Evolutionary conservation across 148 eudicot genomes (phyloP), one percentile per base, ranked within the genome.

Genomic region (Vaccinium vitisidaea): DNA sequence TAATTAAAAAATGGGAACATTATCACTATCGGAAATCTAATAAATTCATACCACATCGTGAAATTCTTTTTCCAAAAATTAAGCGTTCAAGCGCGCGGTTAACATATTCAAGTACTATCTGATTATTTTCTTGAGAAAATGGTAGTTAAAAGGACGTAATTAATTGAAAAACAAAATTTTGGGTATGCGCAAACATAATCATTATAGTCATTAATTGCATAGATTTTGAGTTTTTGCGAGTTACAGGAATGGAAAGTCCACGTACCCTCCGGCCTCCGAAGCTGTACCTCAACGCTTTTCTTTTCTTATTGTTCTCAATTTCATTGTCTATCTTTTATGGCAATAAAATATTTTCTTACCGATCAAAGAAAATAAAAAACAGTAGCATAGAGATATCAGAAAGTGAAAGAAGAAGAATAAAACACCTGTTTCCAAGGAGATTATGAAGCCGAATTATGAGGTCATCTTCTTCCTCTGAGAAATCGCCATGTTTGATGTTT

Each of bases 371-470:
- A 67, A 70, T n/a, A 70, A 70, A 30, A 30, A 25, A 25, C 43
- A 5, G 14, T 0, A 3, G 15, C 19, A 4, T 70, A 39, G 13
- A 70, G 43, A 70, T 70, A n/a, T 70, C 15, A 27, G 16, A 73
- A 18, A 21, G 2, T 13, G 18, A 21, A 11, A 52, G 5, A 52
- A 12, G 14, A 2, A 2, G 49, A 14, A 14, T 36, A 79, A 3
- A 50, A 77, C 23, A 87, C 88, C 88, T 87, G 65, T 87, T 87
- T 58, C 88, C 88, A 3, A 87, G 88, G 48, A 87, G 86, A 11
- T 84, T 87, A 46, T 87, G 88, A 23, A 87, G 88, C 1, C 88
- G 81, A 49, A 87, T 84, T 5, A 87, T 87, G 16, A 87, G 88
- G 23, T 87, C 88, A 6, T 84, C 86, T 87, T 87, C 88, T 59